A percentile compares a stretch with the other conserved stretches of the same genome.
phyloP scores from a whole-genome alignment of 306 rosid species.

The Sechiopsis laciniata region DNA sequence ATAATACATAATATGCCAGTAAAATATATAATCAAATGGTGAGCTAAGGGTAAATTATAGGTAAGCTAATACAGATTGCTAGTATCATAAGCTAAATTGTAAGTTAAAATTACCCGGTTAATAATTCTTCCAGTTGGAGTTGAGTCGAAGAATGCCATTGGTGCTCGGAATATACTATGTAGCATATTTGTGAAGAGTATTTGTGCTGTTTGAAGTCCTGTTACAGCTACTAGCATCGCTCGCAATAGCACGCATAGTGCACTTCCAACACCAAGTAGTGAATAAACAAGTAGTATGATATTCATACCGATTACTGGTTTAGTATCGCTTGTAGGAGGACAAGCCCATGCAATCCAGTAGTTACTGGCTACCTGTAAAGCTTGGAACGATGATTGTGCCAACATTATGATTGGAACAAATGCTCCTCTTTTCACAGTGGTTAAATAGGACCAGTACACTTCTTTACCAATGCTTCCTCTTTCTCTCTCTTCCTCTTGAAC shows the following conservation, averaged over 20 bases:
- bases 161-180: slow-evolving; percentile 64
- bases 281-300: slow-evolving; percentile 49
- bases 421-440: slow-evolving; percentile 65
- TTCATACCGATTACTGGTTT: slow-evolving; percentile 46
- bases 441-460: slow-evolving; percentile 74
- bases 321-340: slow-evolving; percentile 60
- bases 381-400: slow-evolving; percentile 87
- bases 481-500: slow-evolving; percentile 95
- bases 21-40: neutral
- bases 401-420: slow-evolving; percentile 64
- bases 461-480: slow-evolving; percentile 83
- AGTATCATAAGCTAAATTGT: slow-evolving; percentile 8
- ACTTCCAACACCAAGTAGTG: slow-evolving; percentile 63
- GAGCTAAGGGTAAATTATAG: neutral
- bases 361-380: slow-evolving; percentile 80
- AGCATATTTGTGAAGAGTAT: slow-evolving; percentile 69
- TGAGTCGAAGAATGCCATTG: slow-evolving; percentile 91
- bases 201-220: slow-evolving; percentile 77
- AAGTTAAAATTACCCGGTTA: slow-evolving; percentile 56
- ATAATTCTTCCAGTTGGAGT: slow-evolving; percentile 97
- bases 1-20: neutral
- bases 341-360: slow-evolving; percentile 98
- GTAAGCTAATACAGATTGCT: neutral
- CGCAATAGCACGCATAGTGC: slow-evolving; percentile 60
- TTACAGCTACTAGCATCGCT: slow-evolving; percentile 45